Evolutionary conservation across 306 rosid species (phyloP), one percentile per base, ranked within the genome.

Genomic region (Ochetophila trinervis): DNA sequence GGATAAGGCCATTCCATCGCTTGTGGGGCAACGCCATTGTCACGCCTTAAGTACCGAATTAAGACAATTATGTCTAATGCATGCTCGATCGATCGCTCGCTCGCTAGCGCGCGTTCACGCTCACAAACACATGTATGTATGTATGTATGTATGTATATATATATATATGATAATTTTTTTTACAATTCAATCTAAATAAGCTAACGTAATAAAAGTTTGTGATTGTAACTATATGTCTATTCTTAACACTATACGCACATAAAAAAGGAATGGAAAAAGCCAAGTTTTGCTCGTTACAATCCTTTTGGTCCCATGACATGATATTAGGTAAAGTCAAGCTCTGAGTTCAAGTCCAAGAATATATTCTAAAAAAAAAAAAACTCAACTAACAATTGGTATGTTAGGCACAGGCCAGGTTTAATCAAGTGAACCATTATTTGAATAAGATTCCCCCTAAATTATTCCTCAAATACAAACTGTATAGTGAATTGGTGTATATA

Each of bases 181-280:
- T 63, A 45, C 55, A 17, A 27, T 30, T 50, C 45, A 16, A 4
- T 44, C 34, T 9, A 5, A 7, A 10, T 57, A 27, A 42, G 30
- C 62, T 63, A 32, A 48, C 66, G 66, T 67, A 42, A 11, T 47
- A 44, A 74, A 81, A 85, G 80, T 70, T 79, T 44, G 55, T 85
- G 87, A 85, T 65, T 23, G 19, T 8, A 74, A 77, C 79, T 36
- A 21, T 63, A 62, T 70, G 50, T 82, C 72, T 50, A 53, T 73
- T 76, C 16, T 11, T 27, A 34, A 62, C 40, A 34, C 18, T 18
- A 42, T 17, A 40, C 19, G 9, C 23, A 32, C n/a, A n/a, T n/a
- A 24, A 45, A 5, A 48, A 54, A 74, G 40, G 34, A 8, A 32
- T 59, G 2, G 11, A 59, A 27, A 34, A 12, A 22, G 36, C 30